Conservation (phyloP, 2,329 filamentous ascomycete genomes). For the Pseudopithomyces chartarum region DNA sequence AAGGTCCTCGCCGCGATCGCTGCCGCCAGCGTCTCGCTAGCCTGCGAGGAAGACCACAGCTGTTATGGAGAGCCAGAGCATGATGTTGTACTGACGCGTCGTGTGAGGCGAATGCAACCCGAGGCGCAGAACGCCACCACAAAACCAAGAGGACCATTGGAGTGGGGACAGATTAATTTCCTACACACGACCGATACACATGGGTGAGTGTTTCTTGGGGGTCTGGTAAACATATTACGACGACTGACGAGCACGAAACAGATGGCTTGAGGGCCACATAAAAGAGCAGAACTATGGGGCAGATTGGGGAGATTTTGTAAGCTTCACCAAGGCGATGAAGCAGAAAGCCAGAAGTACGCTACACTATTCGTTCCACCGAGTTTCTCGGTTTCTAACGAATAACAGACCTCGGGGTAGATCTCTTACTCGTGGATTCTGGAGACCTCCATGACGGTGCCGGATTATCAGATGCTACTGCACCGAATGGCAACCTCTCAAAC, state of each 20-base stretch:
- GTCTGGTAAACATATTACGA: too few relatives aligned
- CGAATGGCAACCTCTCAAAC: slow-evolving; percentile 62
- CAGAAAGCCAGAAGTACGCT: slow-evolving; percentile 53
- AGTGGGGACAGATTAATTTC: slow-evolving; percentile 71
- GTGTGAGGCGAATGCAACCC: slow-evolving; percentile 52
- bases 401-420: slow-evolving; percentile 59
- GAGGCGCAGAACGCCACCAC: slow-evolving; percentile 48
- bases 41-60: slow-evolving; percentile 38
- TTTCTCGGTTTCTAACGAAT: background rate
- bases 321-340: slow-evolving; percentile 65
- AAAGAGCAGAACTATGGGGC: slow-evolving; percentile 68
- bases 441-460: slow-evolving; percentile 71
- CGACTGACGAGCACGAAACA: slow-evolving; percentile 54
- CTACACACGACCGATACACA: slow-evolving; percentile 68
- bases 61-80: slow-evolving; percentile 48
- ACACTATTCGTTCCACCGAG: background rate
- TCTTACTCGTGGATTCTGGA: slow-evolving; percentile 66
- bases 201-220: slow-evolving; percentile 45
- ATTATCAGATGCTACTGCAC: slow-evolving; percentile 63
- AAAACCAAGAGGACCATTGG: slow-evolving; percentile 49
- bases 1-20: slow-evolving; percentile 5
- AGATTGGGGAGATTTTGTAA: slow-evolving; percentile 69
- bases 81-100: slow-evolving; percentile 48
- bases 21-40: slow-evolving; percentile 11
- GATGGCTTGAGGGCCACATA: slow-evolving; percentile 64